A percentile compares a stretch with the other conserved stretches of the same genome.
These are phyloP conservation scores for Casuarina cunninghamiana DNA, from an alignment of 306 rosid species.

Conservation along the genomic window DNA sequence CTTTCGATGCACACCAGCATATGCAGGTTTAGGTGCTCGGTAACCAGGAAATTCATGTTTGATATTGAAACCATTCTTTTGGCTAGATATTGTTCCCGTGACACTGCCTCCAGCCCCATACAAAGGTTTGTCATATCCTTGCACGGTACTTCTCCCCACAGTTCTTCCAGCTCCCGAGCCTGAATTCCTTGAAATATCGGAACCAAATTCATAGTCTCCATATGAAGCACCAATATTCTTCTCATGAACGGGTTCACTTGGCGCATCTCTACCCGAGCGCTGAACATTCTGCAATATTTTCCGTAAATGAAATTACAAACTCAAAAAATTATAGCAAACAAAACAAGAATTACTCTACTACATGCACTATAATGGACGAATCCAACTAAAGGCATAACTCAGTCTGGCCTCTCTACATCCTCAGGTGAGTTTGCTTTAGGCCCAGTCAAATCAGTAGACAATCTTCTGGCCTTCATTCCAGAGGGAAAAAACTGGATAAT, in stretches of 20 bases:
- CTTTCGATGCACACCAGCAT: slow-evolving; percentile 44
- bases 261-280: slow-evolving; percentile 45
- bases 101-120: slow-evolving; percentile 45
- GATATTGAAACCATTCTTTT: slow-evolving; percentile 61
- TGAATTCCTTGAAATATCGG: slow-evolving; percentile 51
- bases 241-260: slow-evolving; percentile 53
- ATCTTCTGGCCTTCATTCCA: slow-evolving; percentile 55
- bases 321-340: slow-evolving; percentile 1
- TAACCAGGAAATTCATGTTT: slow-evolving; percentile 49
- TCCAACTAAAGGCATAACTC: slow-evolving; percentile 63
- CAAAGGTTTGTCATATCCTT: slow-evolving; percentile 61
- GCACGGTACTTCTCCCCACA: slow-evolving; percentile 50
- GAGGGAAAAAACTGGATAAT: slow-evolving; percentile 9
- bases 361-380: slow-evolving; percentile 53
- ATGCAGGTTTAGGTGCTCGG: slow-evolving; percentile 55
- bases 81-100: slow-evolving; percentile 52
- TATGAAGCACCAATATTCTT: slow-evolving; percentile 45
- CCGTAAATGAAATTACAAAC: slow-evolving; percentile 28
- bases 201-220: slow-evolving; percentile 54
- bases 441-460: slow-evolving; percentile 51
- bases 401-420: slow-evolving; percentile 52
- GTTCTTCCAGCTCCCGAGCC: slow-evolving; percentile 41
- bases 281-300: slow-evolving; percentile 64
- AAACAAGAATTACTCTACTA: slow-evolving; percentile 37
- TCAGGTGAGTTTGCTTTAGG: slow-evolving; percentile 44